Percentiles rank a stretch among this genome's conserved stretches.
Conservation (phyloP, 306 rosid species). For the Begonia peltatifolia region DNA sequence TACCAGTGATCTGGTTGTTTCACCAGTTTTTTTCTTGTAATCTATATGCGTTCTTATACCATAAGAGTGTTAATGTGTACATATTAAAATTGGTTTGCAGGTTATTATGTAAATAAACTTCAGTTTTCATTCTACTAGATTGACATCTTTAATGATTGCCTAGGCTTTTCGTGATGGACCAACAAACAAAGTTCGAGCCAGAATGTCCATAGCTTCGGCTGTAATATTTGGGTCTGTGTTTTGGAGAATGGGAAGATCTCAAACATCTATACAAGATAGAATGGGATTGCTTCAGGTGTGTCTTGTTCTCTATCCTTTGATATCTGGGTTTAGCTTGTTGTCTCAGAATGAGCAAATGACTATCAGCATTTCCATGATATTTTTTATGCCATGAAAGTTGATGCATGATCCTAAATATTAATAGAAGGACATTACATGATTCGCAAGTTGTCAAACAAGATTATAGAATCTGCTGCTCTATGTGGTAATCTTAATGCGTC, state of each 20-base stretch:
- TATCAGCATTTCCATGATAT: too few relatives aligned
- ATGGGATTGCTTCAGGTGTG: slow-evolving; percentile 98
- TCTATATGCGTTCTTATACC: too few relatives aligned
- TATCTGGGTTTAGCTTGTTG: slow-evolving; percentile 2
- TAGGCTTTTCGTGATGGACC: slow-evolving; percentile 91
- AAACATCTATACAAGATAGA: slow-evolving; percentile 95
- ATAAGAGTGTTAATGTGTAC: too few relatives aligned
- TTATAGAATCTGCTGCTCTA: too few relatives aligned
- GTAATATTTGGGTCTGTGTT: slow-evolving; percentile 85
- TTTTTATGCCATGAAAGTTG: too few relatives aligned
- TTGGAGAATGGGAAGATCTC: slow-evolving; percentile 93
- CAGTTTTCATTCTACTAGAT: slow-evolving; percentile 17
- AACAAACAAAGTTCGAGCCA: slow-evolving; percentile 81
- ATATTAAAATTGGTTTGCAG: background rate
- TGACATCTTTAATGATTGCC: slow-evolving; percentile 11
- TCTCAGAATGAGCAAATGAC: too few relatives aligned
- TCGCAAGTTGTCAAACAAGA: too few relatives aligned
- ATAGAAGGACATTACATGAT: too few relatives aligned
- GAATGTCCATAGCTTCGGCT: slow-evolving; percentile 89
- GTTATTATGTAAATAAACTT: slow-evolving; percentile 10
- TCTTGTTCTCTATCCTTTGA: slow-evolving; percentile 10
- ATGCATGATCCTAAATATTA: too few relatives aligned
- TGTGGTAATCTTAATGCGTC: too few relatives aligned
- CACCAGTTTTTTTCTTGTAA: too few relatives aligned
- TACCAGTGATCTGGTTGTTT: too few relatives aligned